These are phyloP conservation scores for Ceratocystis eucalypticola DNA, from an alignment of 2,329 filamentous ascomycete species.

Conservation along the genomic window DNA sequence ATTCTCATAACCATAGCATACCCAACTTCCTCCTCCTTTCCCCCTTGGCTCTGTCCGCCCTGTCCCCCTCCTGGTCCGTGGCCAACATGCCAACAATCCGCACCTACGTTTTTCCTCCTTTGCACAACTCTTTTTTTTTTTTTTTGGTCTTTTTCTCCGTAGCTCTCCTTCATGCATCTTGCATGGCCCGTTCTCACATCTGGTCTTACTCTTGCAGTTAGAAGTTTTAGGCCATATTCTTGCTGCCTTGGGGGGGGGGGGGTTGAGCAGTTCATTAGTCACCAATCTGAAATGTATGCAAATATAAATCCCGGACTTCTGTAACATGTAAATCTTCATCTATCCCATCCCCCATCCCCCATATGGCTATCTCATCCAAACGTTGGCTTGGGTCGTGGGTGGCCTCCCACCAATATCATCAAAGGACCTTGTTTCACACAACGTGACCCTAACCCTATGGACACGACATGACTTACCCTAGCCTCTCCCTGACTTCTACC, in stretches of 20 bases:
- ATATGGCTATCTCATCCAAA: too few species aligned
- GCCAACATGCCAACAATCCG: neutral
- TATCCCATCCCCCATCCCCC: neutral
- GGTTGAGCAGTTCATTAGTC: neutral
- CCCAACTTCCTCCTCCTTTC: neutral
- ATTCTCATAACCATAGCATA: neutral
- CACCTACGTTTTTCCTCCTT: neutral
- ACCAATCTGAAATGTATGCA: neutral
- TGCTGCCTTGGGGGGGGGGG: neutral
- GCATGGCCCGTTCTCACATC: neutral
- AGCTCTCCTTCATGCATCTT: neutral
- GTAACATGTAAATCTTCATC: neutral
- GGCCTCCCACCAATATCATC: neutral
- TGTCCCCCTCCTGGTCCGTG: neutral
- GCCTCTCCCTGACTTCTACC: neutral
- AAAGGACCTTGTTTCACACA: slow-evolving; percentile 1
- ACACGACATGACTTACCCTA: neutral
- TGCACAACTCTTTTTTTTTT: neutral
- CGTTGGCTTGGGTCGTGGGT: neutral
- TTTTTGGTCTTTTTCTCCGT: neutral
- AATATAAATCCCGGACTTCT: neutral
- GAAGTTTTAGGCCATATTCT: neutral
- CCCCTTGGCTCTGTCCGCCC: neutral
- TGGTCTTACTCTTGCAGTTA: neutral
- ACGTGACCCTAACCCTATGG: neutral